Percentiles rank a stretch among this genome's conserved stretches.
Conservation (phyloP, 495 filamentous ascomycete species). For the Penicillium cosmopolitanum region DNA sequence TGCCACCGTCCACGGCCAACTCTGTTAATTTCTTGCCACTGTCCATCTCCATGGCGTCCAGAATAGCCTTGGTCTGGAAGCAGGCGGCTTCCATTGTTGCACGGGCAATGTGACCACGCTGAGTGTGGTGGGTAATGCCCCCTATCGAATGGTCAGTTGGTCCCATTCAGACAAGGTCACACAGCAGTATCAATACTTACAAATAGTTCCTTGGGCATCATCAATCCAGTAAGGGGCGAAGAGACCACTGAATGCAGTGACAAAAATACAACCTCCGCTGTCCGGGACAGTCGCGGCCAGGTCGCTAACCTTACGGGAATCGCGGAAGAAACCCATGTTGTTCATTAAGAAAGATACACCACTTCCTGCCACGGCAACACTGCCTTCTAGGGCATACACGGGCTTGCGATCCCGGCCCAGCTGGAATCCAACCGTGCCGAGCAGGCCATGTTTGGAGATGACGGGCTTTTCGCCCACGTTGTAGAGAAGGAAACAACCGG, state of each 20-base stretch:
- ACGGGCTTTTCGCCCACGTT: slow-evolving; percentile 92
- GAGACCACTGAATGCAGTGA: slow-evolving; percentile 93
- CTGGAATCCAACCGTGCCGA: slow-evolving; percentile 88
- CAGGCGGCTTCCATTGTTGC: slow-evolving; percentile 95
- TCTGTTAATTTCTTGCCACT: slow-evolving; percentile 74
- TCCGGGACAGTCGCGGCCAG: slow-evolving; percentile 82
- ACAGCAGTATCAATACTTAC: slow-evolving; percentile 51
- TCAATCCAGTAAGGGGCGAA: slow-evolving; percentile 99
- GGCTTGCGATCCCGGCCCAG: slow-evolving; percentile 64
- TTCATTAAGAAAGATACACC: slow-evolving; percentile 90
- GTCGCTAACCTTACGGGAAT: slow-evolving; percentile 79
- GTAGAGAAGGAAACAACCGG: slow-evolving; percentile 93
- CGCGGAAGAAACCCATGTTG: slow-evolving; percentile 81
- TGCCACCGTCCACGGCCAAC: slow-evolving; percentile 90
- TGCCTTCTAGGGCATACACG: slow-evolving; percentile 90
- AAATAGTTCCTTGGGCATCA: slow-evolving; percentile 89
- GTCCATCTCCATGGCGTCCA: slow-evolving; percentile 94
- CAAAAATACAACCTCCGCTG: slow-evolving; percentile 90
- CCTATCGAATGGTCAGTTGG: slow-evolving; percentile 46
- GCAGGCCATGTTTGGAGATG: slow-evolving; percentile 84
- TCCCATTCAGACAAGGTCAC: not conserved
- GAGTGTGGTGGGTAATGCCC: slow-evolving; percentile 90
- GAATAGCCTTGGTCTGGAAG: slow-evolving; percentile 92
- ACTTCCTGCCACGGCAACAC: slow-evolving; percentile 87
- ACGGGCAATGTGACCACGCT: slow-evolving; percentile 87